Evolutionary conservation across 2,329 filamentous ascomycete genomes (phyloP).

Genomic region (Dryadomyces quercus-mongolicae): DNA sequence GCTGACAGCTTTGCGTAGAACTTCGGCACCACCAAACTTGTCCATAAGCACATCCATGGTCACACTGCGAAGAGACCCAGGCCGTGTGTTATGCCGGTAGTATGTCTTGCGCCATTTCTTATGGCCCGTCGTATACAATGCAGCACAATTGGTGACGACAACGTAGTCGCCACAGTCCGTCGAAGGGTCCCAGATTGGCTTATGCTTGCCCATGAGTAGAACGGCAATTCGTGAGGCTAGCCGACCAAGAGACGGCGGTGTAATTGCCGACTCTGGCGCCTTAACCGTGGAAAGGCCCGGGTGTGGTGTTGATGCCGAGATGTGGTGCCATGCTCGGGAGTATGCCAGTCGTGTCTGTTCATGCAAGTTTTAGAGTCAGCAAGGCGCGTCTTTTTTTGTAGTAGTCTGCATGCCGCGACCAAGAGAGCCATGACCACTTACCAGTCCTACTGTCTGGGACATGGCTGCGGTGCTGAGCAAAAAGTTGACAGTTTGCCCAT

Average conservation of each 20-base stretch:
- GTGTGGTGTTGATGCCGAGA: conserved; percentile 59
- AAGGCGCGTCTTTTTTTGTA: not conserved
- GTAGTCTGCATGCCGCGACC: not conserved
- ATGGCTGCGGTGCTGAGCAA: conserved; percentile 27
- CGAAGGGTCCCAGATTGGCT: conserved; percentile 92
- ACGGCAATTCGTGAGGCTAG: conserved; percentile 79
- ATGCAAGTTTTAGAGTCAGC: not conserved
- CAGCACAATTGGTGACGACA: conserved; percentile 79
- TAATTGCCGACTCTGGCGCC: conserved; percentile 36
- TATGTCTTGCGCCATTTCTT: conserved; percentile 93
- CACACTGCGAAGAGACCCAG: conserved; percentile 74
- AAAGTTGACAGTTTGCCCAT: not conserved
- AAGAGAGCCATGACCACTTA: conserved; percentile 25
- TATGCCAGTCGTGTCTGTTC: conserved; percentile 86
- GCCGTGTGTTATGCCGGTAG: conserved; percentile 86
- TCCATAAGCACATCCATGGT: conserved; percentile 92
- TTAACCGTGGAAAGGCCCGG: conserved; percentile 42
- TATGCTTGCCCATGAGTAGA: conserved; percentile 96
- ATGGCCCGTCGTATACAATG: conserved; percentile 78
- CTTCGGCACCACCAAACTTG: conserved; percentile 87
- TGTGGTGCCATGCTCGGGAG: conserved; percentile 85
- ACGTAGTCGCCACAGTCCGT: conserved; percentile 99
- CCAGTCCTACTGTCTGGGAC: conserved; percentile 70
- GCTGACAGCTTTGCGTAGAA: conserved; percentile 80
- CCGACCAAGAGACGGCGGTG: conserved; percentile 73